Conservation (phyloP, 805 yeast species). For the Kodamaea sagamina region DNA sequence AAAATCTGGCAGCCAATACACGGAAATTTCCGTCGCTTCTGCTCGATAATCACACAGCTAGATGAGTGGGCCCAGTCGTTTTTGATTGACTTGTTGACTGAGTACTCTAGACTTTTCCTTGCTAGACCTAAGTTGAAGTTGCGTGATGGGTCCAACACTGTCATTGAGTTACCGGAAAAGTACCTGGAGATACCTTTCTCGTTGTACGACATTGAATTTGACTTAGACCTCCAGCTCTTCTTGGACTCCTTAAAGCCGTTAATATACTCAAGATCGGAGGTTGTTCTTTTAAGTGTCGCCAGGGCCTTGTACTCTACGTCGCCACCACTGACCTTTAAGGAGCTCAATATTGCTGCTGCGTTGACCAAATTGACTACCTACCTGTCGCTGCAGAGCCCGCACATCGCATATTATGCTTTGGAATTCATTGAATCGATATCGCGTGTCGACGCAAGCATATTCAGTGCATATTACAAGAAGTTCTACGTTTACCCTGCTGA, state of each 20-base stretch:
- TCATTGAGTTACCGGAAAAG: slow-evolving; percentile 45
- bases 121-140: slow-evolving; percentile 50
- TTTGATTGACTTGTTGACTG: slow-evolving; percentile 61
- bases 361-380: slow-evolving; percentile 47
- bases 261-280: slow-evolving; percentile 53
- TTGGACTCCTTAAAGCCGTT: slow-evolving; percentile 49
- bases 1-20: slow-evolving; percentile 69
- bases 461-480: slow-evolving; percentile 38
- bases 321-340: slow-evolving; percentile 53
- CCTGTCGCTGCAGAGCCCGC: slow-evolving; percentile 16
- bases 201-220: slow-evolving; percentile 42
- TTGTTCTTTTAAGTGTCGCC: slow-evolving; percentile 62
- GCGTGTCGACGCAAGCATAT: slow-evolving; percentile 32
- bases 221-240: slow-evolving; percentile 60
- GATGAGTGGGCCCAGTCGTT: slow-evolving; percentile 74
- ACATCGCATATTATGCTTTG: slow-evolving; percentile 38
- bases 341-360: slow-evolving; percentile 50
- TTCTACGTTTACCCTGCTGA: slow-evolving; percentile 65
- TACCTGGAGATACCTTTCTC: slow-evolving; percentile 24
- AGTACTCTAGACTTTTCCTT: slow-evolving; percentile 64
- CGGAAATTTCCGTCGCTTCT: slow-evolving; percentile 61
- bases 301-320: slow-evolving; percentile 59
- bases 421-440: slow-evolving; percentile 48
- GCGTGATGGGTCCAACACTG: slow-evolving; percentile 31
- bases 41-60: slow-evolving; percentile 49